These are phyloP conservation scores for Carallia brachiata DNA, from an alignment of 345 rosid genomes.

Conservation along the genomic window DNA sequence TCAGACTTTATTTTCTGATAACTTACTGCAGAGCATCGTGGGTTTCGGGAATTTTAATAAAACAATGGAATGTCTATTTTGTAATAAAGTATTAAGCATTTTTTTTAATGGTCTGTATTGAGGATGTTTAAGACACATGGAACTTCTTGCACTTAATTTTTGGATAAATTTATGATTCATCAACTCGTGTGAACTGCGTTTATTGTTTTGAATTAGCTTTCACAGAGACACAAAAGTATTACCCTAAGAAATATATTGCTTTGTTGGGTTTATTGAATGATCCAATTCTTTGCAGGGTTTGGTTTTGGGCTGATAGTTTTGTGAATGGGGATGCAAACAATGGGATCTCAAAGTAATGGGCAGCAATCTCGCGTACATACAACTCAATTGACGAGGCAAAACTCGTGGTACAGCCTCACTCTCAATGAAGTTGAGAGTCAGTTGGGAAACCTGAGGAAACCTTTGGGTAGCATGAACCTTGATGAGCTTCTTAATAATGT, in stretches of 20 bases:
- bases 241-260: background rate
- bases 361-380: constrained; percentile 39
- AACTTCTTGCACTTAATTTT: no score
- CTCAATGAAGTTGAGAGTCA: constrained; percentile 48
- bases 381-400: constrained; percentile 38
- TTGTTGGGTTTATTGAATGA: background rate
- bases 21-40: no score
- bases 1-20: no score
- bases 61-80: no score
- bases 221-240: background rate
- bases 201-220: no score
- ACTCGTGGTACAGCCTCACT: constrained; percentile 48
- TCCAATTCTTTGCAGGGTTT: background rate
- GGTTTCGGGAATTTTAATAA: no score
- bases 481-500: constrained; percentile 54
- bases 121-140: no score
- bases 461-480: constrained; percentile 57
- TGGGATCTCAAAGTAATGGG: constrained; percentile 51
- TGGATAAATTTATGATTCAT: no score
- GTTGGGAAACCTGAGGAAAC: constrained; percentile 42
- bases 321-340: constrained; percentile 62
- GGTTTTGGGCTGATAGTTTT: constrained; percentile 14
- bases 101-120: no score
- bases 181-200: no score
- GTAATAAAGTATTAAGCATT: no score